phyloP scores from a whole-genome alignment of 129 eudicot genomes.

The Flaveria brownii region DNA sequence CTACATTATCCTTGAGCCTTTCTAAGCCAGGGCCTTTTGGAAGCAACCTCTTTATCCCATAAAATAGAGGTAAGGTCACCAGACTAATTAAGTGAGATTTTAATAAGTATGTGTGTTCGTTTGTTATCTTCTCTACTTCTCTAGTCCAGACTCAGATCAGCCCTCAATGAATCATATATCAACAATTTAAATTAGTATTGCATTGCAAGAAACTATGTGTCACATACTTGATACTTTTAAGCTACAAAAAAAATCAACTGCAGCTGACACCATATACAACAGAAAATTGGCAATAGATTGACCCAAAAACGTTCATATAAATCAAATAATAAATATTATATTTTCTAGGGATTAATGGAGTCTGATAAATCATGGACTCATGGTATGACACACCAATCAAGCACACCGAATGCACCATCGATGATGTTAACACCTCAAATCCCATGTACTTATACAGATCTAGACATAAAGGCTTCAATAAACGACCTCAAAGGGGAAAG shows the following conservation, averaged over 20 bases:
- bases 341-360: neutral
- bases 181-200: neutral
- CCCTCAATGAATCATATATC: neutral
- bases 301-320: neutral
- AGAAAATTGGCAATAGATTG: neutral
- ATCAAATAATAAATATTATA: neutral
- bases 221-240: neutral
- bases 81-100: too few species aligned
- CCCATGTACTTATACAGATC: neutral
- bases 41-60: too few species aligned
- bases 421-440: neutral
- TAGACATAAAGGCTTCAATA: neutral
- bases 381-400: neutral
- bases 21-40: too few species aligned
- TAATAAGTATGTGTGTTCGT: too few species aligned
- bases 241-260: neutral
- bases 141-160: neutral
- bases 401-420: neutral
- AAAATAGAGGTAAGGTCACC: too few species aligned
- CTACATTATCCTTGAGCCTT: too few species aligned
- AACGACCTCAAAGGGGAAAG: conserved; percentile 2
- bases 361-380: neutral
- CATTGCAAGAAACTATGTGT: neutral
- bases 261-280: neutral
- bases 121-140: neutral